Evolutionary conservation across 2,329 filamentous ascomycete species (phyloP), one percentile per base, ranked within the genome.

Genomic region (Aspergillus viridinutans): DNA sequence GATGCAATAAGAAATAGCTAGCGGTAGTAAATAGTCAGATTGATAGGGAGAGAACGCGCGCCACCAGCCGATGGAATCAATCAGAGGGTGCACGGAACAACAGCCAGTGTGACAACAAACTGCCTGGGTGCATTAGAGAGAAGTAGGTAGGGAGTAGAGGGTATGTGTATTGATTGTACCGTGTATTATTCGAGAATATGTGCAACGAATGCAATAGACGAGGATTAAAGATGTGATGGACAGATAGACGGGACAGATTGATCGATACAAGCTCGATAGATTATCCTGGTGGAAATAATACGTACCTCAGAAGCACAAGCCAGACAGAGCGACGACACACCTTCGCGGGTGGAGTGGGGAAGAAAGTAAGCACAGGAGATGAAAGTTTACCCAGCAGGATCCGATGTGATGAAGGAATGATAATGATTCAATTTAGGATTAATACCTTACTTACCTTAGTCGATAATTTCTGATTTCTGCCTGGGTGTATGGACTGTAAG

Each of bases 41-140:
- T 38, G 32, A 17, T 38, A n/a, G 32, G 32, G 32, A 38, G 25
- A 17, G 32, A 38, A 7, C 32, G 14, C 29, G 29, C 32, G 32
- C 32, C 14, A 38, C 32, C 32, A 38, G 59, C 53, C 55, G 61
- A 64, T 54, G 62, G 54, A 58, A 59, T 61, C 61, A 60, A 62
- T 63, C 62, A 62, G 61, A 62, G 61, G 62, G 59, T 54, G 64
- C 62, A 50, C 32, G 32, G 14, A 38, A 7, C 32, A 38, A 17
- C 32, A 38, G 32, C 14, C 32, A 38, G 32, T 38, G 32, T 38
- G 32, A 38, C 32, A 5, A 38, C 17, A 38, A 38, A 55, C 48
- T 42, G 58, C 59, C 58, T 55, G 59, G 61, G 60, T 57, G 49
- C 48, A 53, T 52, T 14, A 38, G 26, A 29, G 54, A 49, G 47